A percentile compares a stretch with the other conserved stretches of the same genome.
Evolutionary conservation across 2,329 filamentous ascomycete species (phyloP).

Genomic region (Lachnellula arida): DNA sequence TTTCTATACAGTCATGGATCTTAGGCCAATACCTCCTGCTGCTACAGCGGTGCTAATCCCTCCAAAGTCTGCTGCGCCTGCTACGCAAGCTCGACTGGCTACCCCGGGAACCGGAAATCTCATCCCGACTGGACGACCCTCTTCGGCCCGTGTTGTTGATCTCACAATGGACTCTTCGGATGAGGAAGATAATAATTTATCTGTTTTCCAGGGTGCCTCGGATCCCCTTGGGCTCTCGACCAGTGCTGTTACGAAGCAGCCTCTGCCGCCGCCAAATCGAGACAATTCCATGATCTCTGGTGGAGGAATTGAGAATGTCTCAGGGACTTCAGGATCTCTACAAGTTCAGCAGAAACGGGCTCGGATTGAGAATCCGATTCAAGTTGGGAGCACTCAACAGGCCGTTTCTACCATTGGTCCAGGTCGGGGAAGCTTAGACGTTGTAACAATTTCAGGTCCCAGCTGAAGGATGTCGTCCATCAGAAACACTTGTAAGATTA

Average conservation of each 20-base stretch:
- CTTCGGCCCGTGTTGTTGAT: background rate
- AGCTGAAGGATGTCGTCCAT: no score
- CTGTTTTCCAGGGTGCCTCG: background rate
- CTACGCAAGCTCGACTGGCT: background rate
- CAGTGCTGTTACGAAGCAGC: background rate
- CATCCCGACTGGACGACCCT: no score
- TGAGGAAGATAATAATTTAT: background rate
- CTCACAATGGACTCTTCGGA: background rate
- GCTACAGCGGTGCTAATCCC: background rate
- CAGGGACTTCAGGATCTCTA: no score
- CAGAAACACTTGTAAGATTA: no score
- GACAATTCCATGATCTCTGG: background rate
- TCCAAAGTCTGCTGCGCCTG: background rate
- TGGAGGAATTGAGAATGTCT: no score
- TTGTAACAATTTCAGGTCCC: no score
- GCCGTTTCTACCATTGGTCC: no score
- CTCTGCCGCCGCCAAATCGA: background rate
- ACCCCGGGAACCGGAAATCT: background rate
- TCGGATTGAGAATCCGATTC: no score
- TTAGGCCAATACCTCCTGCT: background rate
- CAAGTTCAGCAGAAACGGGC: no score
- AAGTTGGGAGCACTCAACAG: no score
- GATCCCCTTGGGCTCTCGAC: background rate
- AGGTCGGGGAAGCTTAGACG: no score
- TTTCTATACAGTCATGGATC: background rate